Evolutionary conservation across 371 early-diverging fungal species (phyloP).

Genomic region (Antonospora locustae): DNA sequence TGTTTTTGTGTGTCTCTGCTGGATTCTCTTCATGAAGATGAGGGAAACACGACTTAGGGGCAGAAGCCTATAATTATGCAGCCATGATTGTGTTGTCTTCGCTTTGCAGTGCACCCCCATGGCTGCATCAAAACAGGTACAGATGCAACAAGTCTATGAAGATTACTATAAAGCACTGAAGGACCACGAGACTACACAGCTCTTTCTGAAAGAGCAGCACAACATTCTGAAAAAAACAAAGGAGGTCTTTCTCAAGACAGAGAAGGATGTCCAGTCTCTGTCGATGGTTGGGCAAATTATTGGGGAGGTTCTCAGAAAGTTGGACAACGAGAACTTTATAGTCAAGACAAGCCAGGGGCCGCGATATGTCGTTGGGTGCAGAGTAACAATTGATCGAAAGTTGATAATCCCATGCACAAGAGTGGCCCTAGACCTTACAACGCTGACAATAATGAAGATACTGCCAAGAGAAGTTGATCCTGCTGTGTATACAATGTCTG

Average conservation of each 20-base stretch:
- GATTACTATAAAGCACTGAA: conserved; percentile 69
- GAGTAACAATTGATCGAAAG: conserved; percentile 75
- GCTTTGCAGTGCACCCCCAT: too few species aligned
- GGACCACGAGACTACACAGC: conserved; percentile 78
- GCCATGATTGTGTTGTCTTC: too few species aligned
- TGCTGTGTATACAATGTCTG: conserved; percentile 92
- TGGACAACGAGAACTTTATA: conserved; percentile 89
- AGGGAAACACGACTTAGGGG: too few species aligned
- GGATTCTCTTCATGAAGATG: too few species aligned
- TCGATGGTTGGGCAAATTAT: conserved; percentile 97
- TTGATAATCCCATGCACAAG: conserved; percentile 69
- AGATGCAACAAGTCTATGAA: conserved; percentile 63
- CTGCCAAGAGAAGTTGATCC: conserved; percentile 97
- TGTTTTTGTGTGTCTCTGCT: too few species aligned
- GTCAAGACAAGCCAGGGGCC: conserved; percentile 94
- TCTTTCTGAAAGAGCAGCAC: conserved; percentile 74
- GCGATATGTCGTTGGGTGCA: conserved; percentile 93
- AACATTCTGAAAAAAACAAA: conserved; percentile 61
- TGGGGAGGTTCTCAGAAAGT: conserved; percentile 89
- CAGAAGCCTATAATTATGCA: too few species aligned
- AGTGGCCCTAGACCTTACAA: conserved; percentile 95
- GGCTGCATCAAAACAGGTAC: conserved; percentile 51
- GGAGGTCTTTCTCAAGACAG: conserved; percentile 78
- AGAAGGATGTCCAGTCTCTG: conserved; percentile 87
- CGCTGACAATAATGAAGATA: conserved; percentile 92